phyloP scores from a whole-genome alignment of 2,329 filamentous ascomycete species.

The Fusarium metavorans region DNA sequence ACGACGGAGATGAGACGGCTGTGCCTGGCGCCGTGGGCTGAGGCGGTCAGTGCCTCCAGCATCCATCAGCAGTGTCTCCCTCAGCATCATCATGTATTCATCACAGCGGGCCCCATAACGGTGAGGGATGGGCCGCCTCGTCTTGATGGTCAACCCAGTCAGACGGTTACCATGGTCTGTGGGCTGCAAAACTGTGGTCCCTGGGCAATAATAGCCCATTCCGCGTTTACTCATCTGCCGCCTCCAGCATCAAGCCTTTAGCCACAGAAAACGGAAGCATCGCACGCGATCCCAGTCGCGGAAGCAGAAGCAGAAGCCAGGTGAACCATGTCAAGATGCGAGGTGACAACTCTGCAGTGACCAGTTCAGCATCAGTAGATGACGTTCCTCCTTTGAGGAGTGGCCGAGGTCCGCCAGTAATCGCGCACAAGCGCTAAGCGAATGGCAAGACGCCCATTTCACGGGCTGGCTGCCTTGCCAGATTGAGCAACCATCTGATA shows the following conservation, averaged over 20 bases:
- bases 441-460: conserved; percentile 18
- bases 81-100: conserved; percentile 30
- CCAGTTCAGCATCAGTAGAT: background rate
- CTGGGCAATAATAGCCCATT: background rate
- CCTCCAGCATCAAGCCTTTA: background rate
- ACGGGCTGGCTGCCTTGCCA: conserved; percentile 9
- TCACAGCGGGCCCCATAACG: conserved; percentile 19
- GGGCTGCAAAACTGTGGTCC: conserved; percentile 6
- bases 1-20: conserved; percentile 24
- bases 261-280: background rate
- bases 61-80: conserved; percentile 12
- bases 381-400: background rate
- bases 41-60: conserved; percentile 32
- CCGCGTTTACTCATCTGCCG: conserved; percentile 2
- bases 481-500: conserved; percentile 30
- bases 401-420: conserved; percentile 6
- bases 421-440: conserved; percentile 12
- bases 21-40: conserved; percentile 13
- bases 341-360: conserved; percentile 7
- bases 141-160: conserved; percentile 11
- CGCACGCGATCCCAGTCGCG: background rate
- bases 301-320: background rate
- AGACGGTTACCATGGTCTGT: conserved; percentile 16
- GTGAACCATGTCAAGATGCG: background rate
- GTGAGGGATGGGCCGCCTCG: conserved; percentile 22